Evolutionary conservation across 306 rosid species (phyloP).

Genomic region (Calophaca sinica): DNA sequence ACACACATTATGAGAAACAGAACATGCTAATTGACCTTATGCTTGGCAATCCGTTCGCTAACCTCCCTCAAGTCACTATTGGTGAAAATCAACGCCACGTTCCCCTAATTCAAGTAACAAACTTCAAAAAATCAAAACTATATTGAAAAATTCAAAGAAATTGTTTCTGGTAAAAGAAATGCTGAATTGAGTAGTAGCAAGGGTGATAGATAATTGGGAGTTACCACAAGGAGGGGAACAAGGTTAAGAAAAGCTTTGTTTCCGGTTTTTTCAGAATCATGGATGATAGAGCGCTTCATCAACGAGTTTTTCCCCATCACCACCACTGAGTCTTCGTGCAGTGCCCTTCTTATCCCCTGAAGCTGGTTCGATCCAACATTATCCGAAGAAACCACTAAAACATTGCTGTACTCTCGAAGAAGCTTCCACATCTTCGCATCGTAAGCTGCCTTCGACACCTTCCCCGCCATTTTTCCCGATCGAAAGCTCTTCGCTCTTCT

Average conservation of each 20-base stretch:
- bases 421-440: constrained; percentile 74
- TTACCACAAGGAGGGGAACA: constrained; percentile 73
- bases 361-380: constrained; percentile 76
- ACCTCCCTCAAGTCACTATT: constrained; percentile 61
- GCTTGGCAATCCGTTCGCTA: constrained; percentile 70
- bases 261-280: constrained; percentile 66
- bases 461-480: constrained; percentile 56
- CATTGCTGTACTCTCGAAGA: constrained; percentile 67
- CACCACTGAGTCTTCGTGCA: constrained; percentile 70
- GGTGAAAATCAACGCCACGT: constrained; percentile 82
- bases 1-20: not conserved
- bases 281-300: constrained; percentile 58
- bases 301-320: constrained; percentile 83
- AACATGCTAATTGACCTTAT: constrained; percentile 58
- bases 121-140: not conserved
- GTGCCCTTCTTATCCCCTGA: constrained; percentile 69
- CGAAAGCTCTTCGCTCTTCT: not conserved
- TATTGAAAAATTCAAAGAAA: not conserved
- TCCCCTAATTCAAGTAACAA: constrained; percentile 56
- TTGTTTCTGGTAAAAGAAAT: not conserved
- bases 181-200: not conserved
- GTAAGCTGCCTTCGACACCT: constrained; percentile 67
- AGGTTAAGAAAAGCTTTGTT: constrained; percentile 70
- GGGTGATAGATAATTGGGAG: not conserved
- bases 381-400: constrained; percentile 74